Conservation (phyloP, 2,329 filamentous ascomycete species). For the Amauroascus niger region DNA sequence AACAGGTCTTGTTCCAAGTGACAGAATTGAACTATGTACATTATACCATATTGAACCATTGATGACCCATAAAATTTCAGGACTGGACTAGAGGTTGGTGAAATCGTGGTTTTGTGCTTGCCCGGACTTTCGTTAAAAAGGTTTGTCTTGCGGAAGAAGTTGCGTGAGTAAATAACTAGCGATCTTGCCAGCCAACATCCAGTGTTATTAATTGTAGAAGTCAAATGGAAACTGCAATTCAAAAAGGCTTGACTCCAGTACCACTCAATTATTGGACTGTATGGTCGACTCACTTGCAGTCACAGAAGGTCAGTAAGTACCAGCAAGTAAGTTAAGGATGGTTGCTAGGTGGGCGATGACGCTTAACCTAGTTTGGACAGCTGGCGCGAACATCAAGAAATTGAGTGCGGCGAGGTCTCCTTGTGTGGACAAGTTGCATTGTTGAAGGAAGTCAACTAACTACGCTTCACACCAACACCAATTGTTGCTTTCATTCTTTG, state of each 20-base stretch:
- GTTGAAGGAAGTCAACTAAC: constrained; percentile 1
- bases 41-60: background rate
- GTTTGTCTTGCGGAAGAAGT: no score
- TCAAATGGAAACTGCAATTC: background rate
- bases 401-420: constrained; percentile 8
- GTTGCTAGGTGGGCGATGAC: constrained; percentile 8
- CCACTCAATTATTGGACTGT: background rate
- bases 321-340: no score
- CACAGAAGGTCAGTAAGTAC: background rate
- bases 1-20: background rate
- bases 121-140: no score
- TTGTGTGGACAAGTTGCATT: constrained; percentile 18
- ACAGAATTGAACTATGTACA: background rate
- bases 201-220: background rate
- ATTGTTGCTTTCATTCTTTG: background rate
- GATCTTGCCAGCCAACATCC: background rate
- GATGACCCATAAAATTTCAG: background rate
- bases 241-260: background rate
- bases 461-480: constrained; percentile 2
- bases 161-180: no score
- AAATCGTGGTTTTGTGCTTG: background rate
- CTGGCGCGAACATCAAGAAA: constrained; percentile 26
- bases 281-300: background rate
- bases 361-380: constrained; percentile 26
- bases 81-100: background rate